phyloP scores from a whole-genome alignment of 2,329 filamentous ascomycete species.

The Orbilia ellipsospora region DNA sequence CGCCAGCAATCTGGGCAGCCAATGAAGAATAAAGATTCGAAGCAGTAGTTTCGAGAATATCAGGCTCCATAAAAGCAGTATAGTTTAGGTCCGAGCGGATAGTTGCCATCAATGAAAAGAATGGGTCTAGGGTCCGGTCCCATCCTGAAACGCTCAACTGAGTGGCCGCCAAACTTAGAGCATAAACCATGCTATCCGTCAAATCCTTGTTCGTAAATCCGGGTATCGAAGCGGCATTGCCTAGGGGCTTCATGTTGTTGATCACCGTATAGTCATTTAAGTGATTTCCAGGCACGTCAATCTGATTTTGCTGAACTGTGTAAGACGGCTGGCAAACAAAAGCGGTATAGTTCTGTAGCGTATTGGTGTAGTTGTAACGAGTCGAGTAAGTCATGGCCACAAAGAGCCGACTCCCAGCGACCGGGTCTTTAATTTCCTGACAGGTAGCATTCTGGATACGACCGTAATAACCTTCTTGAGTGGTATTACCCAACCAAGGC shows the following conservation, averaged over 20 bases:
- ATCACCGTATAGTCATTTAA: conserved; percentile 40
- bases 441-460: conserved; percentile 46
- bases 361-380: conserved; percentile 37
- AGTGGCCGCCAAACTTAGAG: background rate
- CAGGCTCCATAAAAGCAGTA: conserved; percentile 40
- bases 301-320: conserved; percentile 14
- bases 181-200: conserved; percentile 23
- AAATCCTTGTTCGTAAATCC: conserved; percentile 37
- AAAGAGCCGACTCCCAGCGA: conserved; percentile 20
- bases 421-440: conserved; percentile 38
- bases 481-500: conserved; percentile 27
- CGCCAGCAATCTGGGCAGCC: conserved; percentile 46
- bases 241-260: conserved; percentile 19
- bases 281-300: conserved; percentile 21
- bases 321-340: conserved; percentile 47
- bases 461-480: conserved; percentile 43
- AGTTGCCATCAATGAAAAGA: conserved; percentile 30
- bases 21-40: conserved; percentile 32
- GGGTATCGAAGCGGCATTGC: background rate
- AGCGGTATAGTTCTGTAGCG: conserved; percentile 39
- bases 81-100: conserved; percentile 30
- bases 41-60: conserved; percentile 30
- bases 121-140: conserved; percentile 35
- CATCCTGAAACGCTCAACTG: conserved; percentile 13
- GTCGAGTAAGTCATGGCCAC: conserved; percentile 48